These are phyloP conservation scores for Moringa oleifera DNA, from an alignment of 345 rosid species.

Conservation along the genomic window DNA sequence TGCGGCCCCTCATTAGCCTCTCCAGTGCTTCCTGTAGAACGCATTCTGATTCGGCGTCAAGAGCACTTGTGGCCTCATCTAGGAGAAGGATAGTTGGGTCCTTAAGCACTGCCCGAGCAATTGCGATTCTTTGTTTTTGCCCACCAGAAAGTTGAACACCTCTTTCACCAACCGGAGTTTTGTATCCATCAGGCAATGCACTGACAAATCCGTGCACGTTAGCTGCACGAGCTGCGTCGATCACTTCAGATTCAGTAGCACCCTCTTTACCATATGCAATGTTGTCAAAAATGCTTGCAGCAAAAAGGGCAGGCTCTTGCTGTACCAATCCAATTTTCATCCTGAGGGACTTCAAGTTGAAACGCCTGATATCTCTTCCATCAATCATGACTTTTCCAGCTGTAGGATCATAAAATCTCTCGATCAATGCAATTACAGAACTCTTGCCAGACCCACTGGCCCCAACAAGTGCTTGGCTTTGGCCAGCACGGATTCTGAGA, in stretches of 20 bases:
- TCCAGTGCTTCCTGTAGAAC: conserved; percentile 95
- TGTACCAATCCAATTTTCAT: conserved; percentile 91
- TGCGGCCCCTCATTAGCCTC: conserved; percentile 94
- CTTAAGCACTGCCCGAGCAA: conserved; percentile 94
- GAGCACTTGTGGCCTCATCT: conserved; percentile 97
- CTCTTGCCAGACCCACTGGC: conserved; percentile 99
- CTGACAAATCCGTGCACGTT: conserved; percentile 90
- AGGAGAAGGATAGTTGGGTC: conserved; percentile 83
- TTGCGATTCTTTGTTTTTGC: conserved; percentile 96
- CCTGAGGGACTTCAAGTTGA: conserved; percentile 84
- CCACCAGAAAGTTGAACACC: conserved; percentile 98
- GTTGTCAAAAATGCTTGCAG: conserved; percentile 89
- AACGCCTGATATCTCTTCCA: conserved; percentile 82
- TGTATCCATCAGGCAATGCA: conserved; percentile 87
- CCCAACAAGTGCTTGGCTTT: conserved; percentile 97
- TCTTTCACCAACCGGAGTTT: conserved; percentile 94
- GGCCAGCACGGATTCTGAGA: conserved; percentile 92
- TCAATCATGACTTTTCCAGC: conserved; percentile 93
- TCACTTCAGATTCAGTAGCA: conserved; percentile 84
- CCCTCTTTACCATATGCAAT: conserved; percentile 94
- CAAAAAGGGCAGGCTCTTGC: conserved; percentile 94
- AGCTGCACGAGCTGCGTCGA: conserved; percentile 88
- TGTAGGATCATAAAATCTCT: conserved; percentile 82
- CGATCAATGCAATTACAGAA: conserved; percentile 87
- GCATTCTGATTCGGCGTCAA: conserved; percentile 97